These are phyloP conservation scores for Candida chauliodis DNA, from an alignment of 805 yeast species.

Conservation along the genomic window DNA sequence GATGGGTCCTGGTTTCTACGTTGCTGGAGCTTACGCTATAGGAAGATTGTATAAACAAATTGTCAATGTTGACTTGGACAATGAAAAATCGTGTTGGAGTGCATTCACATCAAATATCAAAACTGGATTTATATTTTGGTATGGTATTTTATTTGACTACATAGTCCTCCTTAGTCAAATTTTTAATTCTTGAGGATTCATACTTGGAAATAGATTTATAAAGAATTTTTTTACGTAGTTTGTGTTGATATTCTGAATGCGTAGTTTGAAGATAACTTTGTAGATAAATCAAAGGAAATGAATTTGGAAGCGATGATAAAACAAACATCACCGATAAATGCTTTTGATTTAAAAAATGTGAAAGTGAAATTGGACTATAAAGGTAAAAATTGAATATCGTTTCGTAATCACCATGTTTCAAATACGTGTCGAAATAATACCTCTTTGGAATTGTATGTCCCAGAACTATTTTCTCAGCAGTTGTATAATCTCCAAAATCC, in stretches of 20 bases:
- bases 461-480: constrained; percentile 31
- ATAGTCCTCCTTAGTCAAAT: constrained; percentile 30
- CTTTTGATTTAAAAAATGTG: constrained; percentile 1
- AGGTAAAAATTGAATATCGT: constrained; percentile 1
- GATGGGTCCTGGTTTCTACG: constrained; percentile 81
- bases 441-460: constrained; percentile 3
- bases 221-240: constrained; percentile 15
- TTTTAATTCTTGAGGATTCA: constrained; percentile 15
- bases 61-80: constrained; percentile 68
- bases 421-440: background rate
- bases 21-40: constrained; percentile 65
- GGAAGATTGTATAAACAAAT: constrained; percentile 69
- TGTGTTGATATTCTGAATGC: constrained; percentile 18
- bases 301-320: constrained; percentile 21
- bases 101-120: constrained; percentile 73
- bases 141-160: constrained; percentile 67
- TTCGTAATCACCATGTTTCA: constrained; percentile 14
- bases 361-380: background rate
- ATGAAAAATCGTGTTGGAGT: constrained; percentile 79
- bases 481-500: constrained; percentile 24
- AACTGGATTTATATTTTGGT: constrained; percentile 67
- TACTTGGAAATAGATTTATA: constrained; percentile 28
- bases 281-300: constrained; percentile 19
- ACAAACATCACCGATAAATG: background rate
- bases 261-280: constrained; percentile 21